Evolutionary conservation across 495 filamentous ascomycete species (phyloP).

Genomic region (Hypoxylon lenormandii): DNA sequence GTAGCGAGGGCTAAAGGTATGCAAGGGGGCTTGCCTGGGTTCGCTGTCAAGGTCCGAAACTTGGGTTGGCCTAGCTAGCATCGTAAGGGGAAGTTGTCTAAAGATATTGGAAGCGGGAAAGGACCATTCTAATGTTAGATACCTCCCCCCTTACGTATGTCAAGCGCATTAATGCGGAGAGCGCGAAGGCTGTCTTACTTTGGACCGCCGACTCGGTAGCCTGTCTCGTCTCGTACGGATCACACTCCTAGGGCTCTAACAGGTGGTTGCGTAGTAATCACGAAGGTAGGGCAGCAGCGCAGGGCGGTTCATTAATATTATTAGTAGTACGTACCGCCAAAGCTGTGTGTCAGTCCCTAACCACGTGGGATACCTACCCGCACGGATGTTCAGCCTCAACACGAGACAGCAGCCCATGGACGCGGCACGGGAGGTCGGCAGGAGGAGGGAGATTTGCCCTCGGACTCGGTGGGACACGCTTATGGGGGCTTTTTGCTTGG

Average conservation of each 20-base stretch:
- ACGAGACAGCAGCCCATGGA: constrained; percentile 11
- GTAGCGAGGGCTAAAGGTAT: too few relatives aligned
- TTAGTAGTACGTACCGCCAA: too few relatives aligned
- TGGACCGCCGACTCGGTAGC: constrained; percentile 2
- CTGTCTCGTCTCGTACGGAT: background rate
- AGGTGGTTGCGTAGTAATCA: background rate
- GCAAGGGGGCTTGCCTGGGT: too few relatives aligned
- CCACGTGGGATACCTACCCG: constrained; percentile 43
- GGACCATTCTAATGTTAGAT: too few relatives aligned
- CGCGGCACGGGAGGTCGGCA: constrained; percentile 18
- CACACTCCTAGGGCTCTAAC: too few relatives aligned
- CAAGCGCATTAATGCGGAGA: too few relatives aligned
- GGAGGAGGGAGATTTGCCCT: constrained; percentile 9
- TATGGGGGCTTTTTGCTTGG: too few relatives aligned
- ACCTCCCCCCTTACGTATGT: too few relatives aligned
- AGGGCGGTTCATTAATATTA: constrained; percentile 2
- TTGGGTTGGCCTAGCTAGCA: too few relatives aligned
- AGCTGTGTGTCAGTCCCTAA: constrained; percentile 6
- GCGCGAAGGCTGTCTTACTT: constrained; percentile 3
- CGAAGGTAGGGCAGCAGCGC: constrained; percentile 6
- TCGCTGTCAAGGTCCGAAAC: too few relatives aligned
- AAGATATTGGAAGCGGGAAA: too few relatives aligned
- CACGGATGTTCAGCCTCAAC: constrained; percentile 27
- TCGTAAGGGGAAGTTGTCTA: too few relatives aligned
- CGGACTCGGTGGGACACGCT: constrained; percentile 19